Percentiles rank a stretch among this genome's conserved stretches.
Conservation (phyloP, 2,329 filamentous ascomycete genomes). For the Calycina marina region DNA sequence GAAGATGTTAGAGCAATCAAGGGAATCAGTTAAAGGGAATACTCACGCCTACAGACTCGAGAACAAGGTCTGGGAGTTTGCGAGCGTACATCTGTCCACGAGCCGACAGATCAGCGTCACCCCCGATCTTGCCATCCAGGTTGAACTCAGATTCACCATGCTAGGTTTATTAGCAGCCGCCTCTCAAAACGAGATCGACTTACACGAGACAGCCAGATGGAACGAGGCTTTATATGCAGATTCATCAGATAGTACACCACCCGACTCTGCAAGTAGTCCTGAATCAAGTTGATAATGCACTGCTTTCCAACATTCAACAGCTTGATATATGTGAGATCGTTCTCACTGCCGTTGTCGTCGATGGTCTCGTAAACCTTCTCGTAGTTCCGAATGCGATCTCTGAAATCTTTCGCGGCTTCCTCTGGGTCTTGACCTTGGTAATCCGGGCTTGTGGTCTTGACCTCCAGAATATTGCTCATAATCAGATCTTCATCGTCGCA, state of each 20-base stretch:
- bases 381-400: conserved; percentile 89
- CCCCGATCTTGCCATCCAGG: conserved; percentile 78
- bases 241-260: conserved; percentile 99
- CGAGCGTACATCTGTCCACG: conserved; percentile 79
- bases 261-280: conserved; percentile 90
- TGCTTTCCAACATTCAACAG: conserved; percentile 92
- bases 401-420: conserved; percentile 77
- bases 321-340: conserved; percentile 84
- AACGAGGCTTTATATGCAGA: conserved; percentile 88
- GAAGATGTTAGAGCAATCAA: conserved; percentile 1
- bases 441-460: conserved; percentile 93
- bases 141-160: conserved; percentile 95
- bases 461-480: conserved; percentile 95
- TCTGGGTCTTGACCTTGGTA: conserved; percentile 92
- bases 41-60: conserved; percentile 71
- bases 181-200: conserved; percentile 23
- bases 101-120: conserved; percentile 73
- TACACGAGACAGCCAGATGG: conserved; percentile 90
- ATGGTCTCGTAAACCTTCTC: conserved; percentile 94
- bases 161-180: conserved; percentile 28
- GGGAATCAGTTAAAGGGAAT: conserved; percentile 5
- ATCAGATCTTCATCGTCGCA: conserved; percentile 93
- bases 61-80: conserved; percentile 71
- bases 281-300: conserved; percentile 95
- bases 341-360: conserved; percentile 78